These are phyloP conservation scores for Leccinum ambiguum DNA, from an alignment of 1,284 basidiomycete species.

Conservation along the genomic window DNA sequence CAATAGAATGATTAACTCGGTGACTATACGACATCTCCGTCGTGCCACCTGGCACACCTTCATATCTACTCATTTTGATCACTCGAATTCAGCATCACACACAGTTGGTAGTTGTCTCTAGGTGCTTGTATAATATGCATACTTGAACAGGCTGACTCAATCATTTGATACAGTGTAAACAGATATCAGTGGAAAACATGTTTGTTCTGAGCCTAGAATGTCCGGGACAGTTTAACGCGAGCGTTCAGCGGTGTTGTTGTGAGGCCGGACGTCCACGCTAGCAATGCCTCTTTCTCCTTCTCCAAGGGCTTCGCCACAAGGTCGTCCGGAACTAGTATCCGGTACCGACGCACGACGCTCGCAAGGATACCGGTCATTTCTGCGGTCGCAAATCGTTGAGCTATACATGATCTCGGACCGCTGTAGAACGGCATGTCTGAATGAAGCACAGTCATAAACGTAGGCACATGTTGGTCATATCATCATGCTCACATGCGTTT, in stretches of 20 bases:
- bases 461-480: background rate
- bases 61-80: background rate
- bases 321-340: slow-evolving; percentile 35
- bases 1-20: slow-evolving; percentile 2
- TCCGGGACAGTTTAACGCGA: slow-evolving; percentile 22
- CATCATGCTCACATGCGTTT: too few species aligned
- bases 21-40: background rate
- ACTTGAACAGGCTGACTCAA: background rate
- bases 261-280: slow-evolving; percentile 33
- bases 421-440: slow-evolving; percentile 39
- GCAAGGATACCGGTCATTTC: slow-evolving; percentile 32
- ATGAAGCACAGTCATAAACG: background rate
- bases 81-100: background rate
- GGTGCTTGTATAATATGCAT: slow-evolving; percentile 5
- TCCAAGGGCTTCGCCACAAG: slow-evolving; percentile 26
- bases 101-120: background rate
- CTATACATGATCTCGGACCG: slow-evolving; percentile 42
- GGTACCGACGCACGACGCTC: slow-evolving; percentile 29
- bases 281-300: slow-evolving; percentile 28
- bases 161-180: background rate
- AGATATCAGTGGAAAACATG: background rate
- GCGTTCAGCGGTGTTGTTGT: slow-evolving; percentile 32
- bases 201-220: slow-evolving; percentile 9
- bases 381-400: slow-evolving; percentile 33
- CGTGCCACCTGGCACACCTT: background rate